Base-by-base conservation (phyloP, 257 asterid genomes). In the Asclepias syriaca region DNA sequence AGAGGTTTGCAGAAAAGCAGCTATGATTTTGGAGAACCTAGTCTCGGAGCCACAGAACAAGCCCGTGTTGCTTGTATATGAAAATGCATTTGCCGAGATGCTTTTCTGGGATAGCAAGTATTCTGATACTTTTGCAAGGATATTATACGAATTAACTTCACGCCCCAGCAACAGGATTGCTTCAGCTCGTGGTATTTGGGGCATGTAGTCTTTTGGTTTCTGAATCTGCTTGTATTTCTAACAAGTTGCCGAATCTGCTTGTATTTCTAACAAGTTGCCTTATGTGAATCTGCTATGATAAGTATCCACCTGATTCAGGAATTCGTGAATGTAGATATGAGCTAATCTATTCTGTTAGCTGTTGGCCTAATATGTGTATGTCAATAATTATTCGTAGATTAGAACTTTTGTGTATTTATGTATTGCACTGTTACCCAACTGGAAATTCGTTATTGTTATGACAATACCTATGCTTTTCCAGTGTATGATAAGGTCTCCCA, bases 11-110 rank as follows among this genome's bases (percentile, higher is more conserved):
- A 79, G 98, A 77, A 95, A 95, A 83, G 96, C 96, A 12, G 87
- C 97, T 46, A 74, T 90, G 71, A 90, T 92, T 73, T 74, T 95
- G 83, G 99, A 95, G 84, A 90, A 87, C 81, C 90, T 94, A 7
- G 99, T 87, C 29, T 75, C 94, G 72, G 99, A 95, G 89, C 99
- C 99, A n/a, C 99, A 95, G 83, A 91, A 92, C 88, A 89, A 92
- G 79, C 90, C 95, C 34, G 73, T 77, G 60, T 90, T 95, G 73
- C 83, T 90, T 5, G 90, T 86, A 1, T 87, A 87, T 70, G 98
- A 95, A 70, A 90, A 91, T 57, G 94, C 96, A 34, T 95, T 95
- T 46, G 97, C 97, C 1, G 99, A 95, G 51, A 88, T 95, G 89
- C 93, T 95, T 72, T 92, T 95, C 81, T 72, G 90, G 0, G 99